These are phyloP conservation scores for Teratosphaeria zuluensis DNA, from an alignment of 2,329 filamentous ascomycete species.

Conservation along the genomic window DNA sequence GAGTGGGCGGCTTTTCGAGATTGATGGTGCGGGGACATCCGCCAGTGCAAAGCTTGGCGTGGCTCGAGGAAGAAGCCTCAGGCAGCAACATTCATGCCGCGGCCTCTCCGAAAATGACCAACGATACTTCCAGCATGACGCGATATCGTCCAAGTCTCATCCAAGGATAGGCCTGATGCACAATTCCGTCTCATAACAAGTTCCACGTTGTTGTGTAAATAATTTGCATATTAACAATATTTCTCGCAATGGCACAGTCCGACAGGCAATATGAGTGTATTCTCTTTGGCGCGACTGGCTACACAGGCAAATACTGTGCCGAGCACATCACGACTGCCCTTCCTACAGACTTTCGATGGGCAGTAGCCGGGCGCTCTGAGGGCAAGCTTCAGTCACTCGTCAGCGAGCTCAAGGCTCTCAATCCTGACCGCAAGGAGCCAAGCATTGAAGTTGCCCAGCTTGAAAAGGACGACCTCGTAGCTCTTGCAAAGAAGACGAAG, in stretches of 20 bases:
- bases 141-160: too few relatives aligned
- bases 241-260: conserved; percentile 27
- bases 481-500: conserved; percentile 45
- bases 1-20: not conserved
- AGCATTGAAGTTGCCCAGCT: conserved; percentile 47
- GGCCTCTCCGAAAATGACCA: not conserved
- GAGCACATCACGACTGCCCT: conserved; percentile 63
- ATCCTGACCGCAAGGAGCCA: conserved; percentile 60
- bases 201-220: not conserved
- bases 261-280: conserved; percentile 53
- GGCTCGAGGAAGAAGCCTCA: not conserved
- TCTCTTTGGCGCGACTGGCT: conserved; percentile 63
- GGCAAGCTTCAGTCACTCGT: conserved; percentile 63
- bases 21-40: not conserved
- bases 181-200: too few relatives aligned
- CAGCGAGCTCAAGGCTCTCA: conserved; percentile 54
- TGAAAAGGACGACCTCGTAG: conserved; percentile 39
- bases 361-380: conserved; percentile 71
- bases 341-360: conserved; percentile 76
- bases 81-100: not conserved
- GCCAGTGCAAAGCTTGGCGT: not conserved
- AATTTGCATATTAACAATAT: not conserved
- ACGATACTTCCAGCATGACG: not conserved
- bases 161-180: too few relatives aligned
- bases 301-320: conserved; percentile 68